These are phyloP conservation scores for Populus tomentosa DNA, from an alignment of 441 rosid genomes.

Conservation along the genomic window DNA sequence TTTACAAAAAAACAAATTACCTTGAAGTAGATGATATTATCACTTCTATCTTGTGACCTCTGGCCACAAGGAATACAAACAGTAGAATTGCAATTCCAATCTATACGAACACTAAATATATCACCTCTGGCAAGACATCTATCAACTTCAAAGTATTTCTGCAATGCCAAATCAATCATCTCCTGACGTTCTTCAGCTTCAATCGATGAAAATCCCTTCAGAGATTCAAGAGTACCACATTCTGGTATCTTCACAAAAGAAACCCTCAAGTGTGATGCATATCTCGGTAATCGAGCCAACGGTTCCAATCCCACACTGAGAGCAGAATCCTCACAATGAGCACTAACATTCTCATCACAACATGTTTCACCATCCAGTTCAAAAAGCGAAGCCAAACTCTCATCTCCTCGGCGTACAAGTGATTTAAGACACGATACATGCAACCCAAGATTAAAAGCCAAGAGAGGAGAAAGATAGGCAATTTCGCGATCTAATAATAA, in stretches of 20 bases:
- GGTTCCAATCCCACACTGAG: constrained; percentile 61
- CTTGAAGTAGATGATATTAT: constrained; percentile 65
- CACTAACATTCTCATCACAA: constrained; percentile 11
- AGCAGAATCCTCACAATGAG: constrained; percentile 18
- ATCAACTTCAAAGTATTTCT: constrained; percentile 66
- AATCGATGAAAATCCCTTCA: constrained; percentile 53
- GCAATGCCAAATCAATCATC: constrained; percentile 77
- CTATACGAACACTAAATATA: constrained; percentile 54
- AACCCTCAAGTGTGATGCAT: constrained; percentile 83
- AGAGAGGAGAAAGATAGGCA: constrained; percentile 71
- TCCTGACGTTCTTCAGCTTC: constrained; percentile 87
- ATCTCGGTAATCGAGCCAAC: constrained; percentile 43
- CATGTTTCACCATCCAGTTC: constrained; percentile 32
- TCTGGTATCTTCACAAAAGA: constrained; percentile 90
- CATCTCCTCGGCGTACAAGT: constrained; percentile 59
- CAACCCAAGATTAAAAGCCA: constrained; percentile 83
- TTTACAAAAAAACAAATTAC: constrained; percentile 25
- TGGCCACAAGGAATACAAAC: constrained; percentile 69
- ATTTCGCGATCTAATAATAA: constrained; percentile 37
- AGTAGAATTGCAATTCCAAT: constrained; percentile 76
- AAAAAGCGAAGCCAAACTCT: constrained; percentile 51
- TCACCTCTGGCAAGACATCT: constrained; percentile 74
- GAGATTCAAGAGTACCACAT: constrained; percentile 67
- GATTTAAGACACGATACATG: constrained; percentile 69
- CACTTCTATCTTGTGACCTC: constrained; percentile 30